Conservation (phyloP, 305 asterid species). For the Fraxinus sp. region DNA sequence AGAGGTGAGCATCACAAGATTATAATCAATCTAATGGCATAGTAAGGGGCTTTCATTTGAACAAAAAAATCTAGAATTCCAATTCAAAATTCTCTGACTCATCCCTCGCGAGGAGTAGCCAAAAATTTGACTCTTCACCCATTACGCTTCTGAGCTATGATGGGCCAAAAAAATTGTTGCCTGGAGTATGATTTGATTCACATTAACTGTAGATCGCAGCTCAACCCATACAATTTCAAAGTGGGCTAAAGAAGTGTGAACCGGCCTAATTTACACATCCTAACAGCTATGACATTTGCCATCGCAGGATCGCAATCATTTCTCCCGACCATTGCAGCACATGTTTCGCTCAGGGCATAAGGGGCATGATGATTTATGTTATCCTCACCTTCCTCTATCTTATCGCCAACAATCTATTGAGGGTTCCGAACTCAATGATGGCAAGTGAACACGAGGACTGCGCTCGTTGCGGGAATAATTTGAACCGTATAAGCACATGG, state of each 20-base stretch:
- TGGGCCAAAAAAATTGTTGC: background rate
- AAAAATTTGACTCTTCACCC: background rate
- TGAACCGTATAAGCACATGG: background rate
- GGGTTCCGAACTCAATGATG: too few relatives aligned
- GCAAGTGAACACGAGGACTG: background rate
- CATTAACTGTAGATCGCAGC: background rate
- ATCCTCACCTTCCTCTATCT: too few relatives aligned
- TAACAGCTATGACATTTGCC: background rate
- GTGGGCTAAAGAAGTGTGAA: background rate
- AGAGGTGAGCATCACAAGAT: background rate
- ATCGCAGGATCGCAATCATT: background rate
- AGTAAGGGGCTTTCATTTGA: background rate
- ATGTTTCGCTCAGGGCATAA: background rate
- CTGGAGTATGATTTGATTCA: background rate
- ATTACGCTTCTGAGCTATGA: background rate
- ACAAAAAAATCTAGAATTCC: too few relatives aligned
- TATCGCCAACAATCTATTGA: too few relatives aligned
- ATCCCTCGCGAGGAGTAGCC: background rate
- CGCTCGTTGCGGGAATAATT: background rate
- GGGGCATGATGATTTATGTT: too few relatives aligned
- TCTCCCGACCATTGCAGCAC: background rate
- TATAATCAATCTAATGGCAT: background rate
- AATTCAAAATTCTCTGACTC: background rate
- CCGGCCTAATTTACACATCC: background rate
- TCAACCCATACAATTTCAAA: background rate